Evolutionary conservation across 208 protist genomes (phyloP).

Genomic region (Trichomonas tenax): DNA sequence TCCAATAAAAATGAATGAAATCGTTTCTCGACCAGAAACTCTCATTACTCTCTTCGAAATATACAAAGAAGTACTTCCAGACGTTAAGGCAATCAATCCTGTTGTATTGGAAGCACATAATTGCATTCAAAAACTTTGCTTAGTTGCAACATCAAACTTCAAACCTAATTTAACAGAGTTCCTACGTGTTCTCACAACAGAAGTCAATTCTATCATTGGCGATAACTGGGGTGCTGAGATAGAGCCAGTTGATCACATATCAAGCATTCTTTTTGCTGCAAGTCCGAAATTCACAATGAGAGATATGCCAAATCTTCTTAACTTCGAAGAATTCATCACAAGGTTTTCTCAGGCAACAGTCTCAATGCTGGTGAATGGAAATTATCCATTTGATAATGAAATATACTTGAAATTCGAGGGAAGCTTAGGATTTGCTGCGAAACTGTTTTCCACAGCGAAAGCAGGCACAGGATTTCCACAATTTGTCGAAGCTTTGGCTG

Average conservation of each 20-base stretch:
- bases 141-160: neutral
- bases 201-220: neutral
- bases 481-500: neutral
- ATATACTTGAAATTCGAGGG: neutral
- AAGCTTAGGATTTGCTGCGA: neutral
- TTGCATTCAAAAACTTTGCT: neutral
- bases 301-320: neutral
- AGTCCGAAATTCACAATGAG: neutral
- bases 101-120: neutral
- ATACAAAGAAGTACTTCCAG: neutral
- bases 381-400: neutral
- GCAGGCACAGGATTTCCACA: neutral
- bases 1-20: neutral
- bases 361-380: neutral
- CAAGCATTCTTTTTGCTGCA: neutral
- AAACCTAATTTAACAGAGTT: neutral
- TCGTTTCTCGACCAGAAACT: neutral
- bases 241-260: neutral
- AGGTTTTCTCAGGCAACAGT: neutral
- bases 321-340: neutral
- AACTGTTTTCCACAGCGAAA: neutral
- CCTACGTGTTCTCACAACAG: neutral
- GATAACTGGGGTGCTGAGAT: neutral
- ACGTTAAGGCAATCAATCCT: neutral
- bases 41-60: neutral